phyloP scores from a whole-genome alignment of 2,329 filamentous ascomycete genomes.

The Botrytis squamosa region DNA sequence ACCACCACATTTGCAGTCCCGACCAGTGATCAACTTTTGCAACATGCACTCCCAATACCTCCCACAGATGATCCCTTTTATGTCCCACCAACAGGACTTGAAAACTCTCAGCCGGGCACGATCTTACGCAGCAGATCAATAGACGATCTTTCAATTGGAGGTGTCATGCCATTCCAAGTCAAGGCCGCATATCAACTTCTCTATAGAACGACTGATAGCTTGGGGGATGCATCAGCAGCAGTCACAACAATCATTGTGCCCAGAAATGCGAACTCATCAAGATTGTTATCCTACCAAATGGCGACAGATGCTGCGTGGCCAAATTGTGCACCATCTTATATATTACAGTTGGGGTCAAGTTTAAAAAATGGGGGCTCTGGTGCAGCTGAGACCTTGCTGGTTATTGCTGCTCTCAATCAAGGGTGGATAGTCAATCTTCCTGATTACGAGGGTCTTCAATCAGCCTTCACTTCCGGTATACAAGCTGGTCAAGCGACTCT shows the following conservation, averaged over 20 bases:
- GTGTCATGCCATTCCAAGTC: conserved; percentile 27
- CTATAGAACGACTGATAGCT: conserved; percentile 43
- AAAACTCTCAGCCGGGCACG: conserved; percentile 37
- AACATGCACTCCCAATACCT: conserved; percentile 27
- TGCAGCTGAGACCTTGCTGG: conserved; percentile 29
- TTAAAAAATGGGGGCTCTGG: conserved; percentile 37
- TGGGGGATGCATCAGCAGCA: conserved; percentile 41
- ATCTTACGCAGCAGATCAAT: conserved; percentile 35
- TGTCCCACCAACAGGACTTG: conserved; percentile 37
- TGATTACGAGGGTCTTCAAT: conserved; percentile 30
- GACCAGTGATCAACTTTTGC: background rate
- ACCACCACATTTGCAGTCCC: background rate
- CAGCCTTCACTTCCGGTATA: conserved; percentile 24
- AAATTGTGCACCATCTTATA: conserved; percentile 44
- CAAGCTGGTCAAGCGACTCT: conserved; percentile 27
- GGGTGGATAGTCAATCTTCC: conserved; percentile 30
- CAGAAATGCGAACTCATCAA: background rate
- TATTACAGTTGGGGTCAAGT: conserved; percentile 14
- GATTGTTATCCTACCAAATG: conserved; percentile 45
- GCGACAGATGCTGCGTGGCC: conserved; percentile 43
- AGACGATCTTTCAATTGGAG: conserved; percentile 36
- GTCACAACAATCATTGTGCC: conserved; percentile 44
- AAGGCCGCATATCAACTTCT: conserved; percentile 41
- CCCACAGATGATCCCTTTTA: conserved; percentile 43
- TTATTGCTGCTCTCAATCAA: conserved; percentile 17